Evolutionary conservation across 805 yeast species (phyloP).

Genomic region (Saccharomycopsis sp.): DNA sequence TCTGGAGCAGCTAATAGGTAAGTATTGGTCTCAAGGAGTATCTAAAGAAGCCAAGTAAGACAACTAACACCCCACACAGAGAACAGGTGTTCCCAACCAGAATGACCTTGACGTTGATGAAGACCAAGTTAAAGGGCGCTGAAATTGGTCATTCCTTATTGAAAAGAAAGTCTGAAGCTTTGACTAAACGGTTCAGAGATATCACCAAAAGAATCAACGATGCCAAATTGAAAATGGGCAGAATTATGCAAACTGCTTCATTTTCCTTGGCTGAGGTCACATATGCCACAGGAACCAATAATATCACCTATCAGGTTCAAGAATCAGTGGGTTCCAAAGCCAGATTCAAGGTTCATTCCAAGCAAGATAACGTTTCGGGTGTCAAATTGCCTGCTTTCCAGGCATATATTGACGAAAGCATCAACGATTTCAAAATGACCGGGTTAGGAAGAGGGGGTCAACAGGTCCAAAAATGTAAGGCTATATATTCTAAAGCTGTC

Average conservation of each 20-base stretch:
- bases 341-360: slow-evolving; percentile 82
- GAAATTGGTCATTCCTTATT: slow-evolving; percentile 90
- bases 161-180: slow-evolving; percentile 94
- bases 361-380: slow-evolving; percentile 95
- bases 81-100: slow-evolving; percentile 97
- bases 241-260: slow-evolving; percentile 97
- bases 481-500: slow-evolving; percentile 91
- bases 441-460: slow-evolving; percentile 99
- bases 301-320: slow-evolving; percentile 91
- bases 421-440: slow-evolving; percentile 91
- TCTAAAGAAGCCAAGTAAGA: neutral
- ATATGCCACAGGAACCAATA: slow-evolving; percentile 89
- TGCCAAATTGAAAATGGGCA: slow-evolving; percentile 94
- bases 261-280: slow-evolving; percentile 95
- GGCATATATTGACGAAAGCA: slow-evolving; percentile 70
- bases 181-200: slow-evolving; percentile 93
- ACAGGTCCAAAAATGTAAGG: slow-evolving; percentile 91
- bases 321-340: slow-evolving; percentile 82
- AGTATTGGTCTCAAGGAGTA: no score
- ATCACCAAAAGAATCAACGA: slow-evolving; percentile 91
- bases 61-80: slow-evolving; percentile 33
- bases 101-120: slow-evolving; percentile 94
- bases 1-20: slow-evolving; percentile 57
- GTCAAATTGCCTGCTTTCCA: slow-evolving; percentile 92
- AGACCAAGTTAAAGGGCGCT: slow-evolving; percentile 93